Conservation (phyloP, 805 yeast species). For the Saturnispora zaruensis region DNA sequence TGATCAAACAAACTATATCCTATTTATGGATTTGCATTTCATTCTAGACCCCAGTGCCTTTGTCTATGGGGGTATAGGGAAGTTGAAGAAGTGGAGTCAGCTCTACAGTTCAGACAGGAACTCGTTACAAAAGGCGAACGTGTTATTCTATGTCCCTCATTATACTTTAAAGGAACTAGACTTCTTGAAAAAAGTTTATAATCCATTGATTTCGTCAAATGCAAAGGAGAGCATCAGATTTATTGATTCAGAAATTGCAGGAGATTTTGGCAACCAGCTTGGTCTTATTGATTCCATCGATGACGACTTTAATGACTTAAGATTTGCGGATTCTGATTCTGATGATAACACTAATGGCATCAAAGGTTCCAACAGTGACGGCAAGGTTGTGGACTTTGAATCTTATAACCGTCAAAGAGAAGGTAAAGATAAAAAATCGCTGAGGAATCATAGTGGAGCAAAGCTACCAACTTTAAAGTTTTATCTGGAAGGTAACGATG, state of each 20-base stretch:
- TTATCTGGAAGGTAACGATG: slow-evolving; percentile 34
- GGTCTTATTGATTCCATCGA: slow-evolving; percentile 4
- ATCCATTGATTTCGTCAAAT: slow-evolving; percentile 48
- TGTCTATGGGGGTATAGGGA: slow-evolving; percentile 55
- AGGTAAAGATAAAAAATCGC: background rate
- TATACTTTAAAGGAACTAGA: slow-evolving; percentile 54
- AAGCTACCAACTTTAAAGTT: slow-evolving; percentile 16
- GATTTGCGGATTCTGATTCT: slow-evolving; percentile 9
- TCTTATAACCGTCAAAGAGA: slow-evolving; percentile 12
- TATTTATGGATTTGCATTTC: slow-evolving; percentile 25
- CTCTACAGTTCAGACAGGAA: background rate
- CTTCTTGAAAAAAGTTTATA: slow-evolving; percentile 43
- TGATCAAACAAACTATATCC: background rate
- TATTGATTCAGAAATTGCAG: slow-evolving; percentile 34
- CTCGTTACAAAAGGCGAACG: slow-evolving; percentile 25
- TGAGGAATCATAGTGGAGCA: background rate
- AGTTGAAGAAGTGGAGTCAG: slow-evolving; percentile 52
- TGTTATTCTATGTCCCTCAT: slow-evolving; percentile 43
- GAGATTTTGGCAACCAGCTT: background rate
- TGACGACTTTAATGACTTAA: slow-evolving; percentile 9
- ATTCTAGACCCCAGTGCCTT: slow-evolving; percentile 63
- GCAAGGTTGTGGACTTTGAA: slow-evolving; percentile 18
- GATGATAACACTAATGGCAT: background rate
- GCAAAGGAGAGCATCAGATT: slow-evolving; percentile 58
- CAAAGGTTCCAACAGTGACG: slow-evolving; percentile 2